phyloP scores from a whole-genome alignment of 805 yeast genomes.

The Pichia sporocuriosa region DNA sequence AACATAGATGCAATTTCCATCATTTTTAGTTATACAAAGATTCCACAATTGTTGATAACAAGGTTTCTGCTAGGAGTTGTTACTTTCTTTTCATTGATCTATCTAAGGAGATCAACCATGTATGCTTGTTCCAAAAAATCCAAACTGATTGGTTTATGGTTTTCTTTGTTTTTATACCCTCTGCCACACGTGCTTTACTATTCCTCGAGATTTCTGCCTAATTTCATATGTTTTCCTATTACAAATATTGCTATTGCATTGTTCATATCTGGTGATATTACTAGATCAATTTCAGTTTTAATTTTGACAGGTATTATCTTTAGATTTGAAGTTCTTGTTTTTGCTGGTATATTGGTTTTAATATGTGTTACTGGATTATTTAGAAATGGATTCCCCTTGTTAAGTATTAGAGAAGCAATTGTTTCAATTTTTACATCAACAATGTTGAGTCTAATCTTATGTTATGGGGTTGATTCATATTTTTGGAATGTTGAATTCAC shows the following conservation, averaged over 20 bases:
- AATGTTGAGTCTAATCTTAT: constrained; percentile 41
- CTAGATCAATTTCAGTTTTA: constrained; percentile 44
- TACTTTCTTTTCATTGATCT: constrained; percentile 37
- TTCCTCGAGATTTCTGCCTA: constrained; percentile 83
- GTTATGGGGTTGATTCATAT: constrained; percentile 57
- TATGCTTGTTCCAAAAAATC: constrained; percentile 20
- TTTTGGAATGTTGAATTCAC: constrained; percentile 56
- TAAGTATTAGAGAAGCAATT: constrained; percentile 21
- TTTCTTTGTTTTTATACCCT: constrained; percentile 46
- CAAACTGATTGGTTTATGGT: constrained; percentile 45
- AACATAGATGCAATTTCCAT: neutral
- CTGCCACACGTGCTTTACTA: constrained; percentile 82
- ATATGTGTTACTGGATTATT: constrained; percentile 36
- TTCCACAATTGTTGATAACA: constrained; percentile 45
- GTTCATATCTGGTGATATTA: constrained; percentile 42
- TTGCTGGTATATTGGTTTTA: constrained; percentile 43
- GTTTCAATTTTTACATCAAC: constrained; percentile 34
- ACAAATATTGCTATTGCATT: constrained; percentile 49
- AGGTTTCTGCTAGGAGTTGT: constrained; percentile 56
- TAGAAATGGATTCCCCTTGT: constrained; percentile 34
- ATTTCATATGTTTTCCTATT: constrained; percentile 73
- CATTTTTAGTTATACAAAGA: constrained; percentile 29
- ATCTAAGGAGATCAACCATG: constrained; percentile 38
- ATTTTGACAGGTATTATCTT: constrained; percentile 62
- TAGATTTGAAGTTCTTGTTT: constrained; percentile 61